These are phyloP conservation scores for Priceomyces haplophilus DNA, from an alignment of 805 yeast species.

Conservation along the genomic window DNA sequence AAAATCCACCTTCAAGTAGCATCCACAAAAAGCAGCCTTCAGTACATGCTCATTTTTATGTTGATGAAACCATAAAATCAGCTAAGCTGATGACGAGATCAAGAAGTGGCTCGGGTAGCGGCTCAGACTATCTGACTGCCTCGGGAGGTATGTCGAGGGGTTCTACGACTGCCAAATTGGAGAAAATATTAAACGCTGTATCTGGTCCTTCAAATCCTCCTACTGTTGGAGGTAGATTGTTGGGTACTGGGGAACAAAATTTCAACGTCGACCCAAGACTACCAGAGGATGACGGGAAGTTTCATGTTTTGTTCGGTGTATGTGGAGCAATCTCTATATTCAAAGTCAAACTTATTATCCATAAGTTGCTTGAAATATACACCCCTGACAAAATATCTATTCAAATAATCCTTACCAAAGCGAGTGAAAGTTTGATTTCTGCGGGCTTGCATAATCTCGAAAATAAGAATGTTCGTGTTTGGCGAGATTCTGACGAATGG, in stretches of 20 bases:
- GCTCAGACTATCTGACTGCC: conserved; percentile 19
- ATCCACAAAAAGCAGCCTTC: conserved; percentile 55
- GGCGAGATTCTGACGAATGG: conserved; percentile 64
- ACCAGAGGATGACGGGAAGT: conserved; percentile 52
- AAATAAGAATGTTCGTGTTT: conserved; percentile 43
- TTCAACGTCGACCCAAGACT: conserved; percentile 52
- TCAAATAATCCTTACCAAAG: conserved; percentile 52
- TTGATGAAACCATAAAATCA: conserved; percentile 62
- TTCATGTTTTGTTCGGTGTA: conserved; percentile 55
- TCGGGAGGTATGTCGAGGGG: neutral
- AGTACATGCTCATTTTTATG: conserved; percentile 77
- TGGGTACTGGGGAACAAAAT: conserved; percentile 2
- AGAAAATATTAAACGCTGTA: conserved; percentile 6
- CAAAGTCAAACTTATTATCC: conserved; percentile 51
- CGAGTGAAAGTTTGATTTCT: conserved; percentile 51
- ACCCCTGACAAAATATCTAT: conserved; percentile 48
- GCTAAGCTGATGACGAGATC: conserved; percentile 29
- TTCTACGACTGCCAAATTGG: conserved; percentile 8
- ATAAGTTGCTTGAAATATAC: conserved; percentile 51
- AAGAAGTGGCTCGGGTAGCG: conserved; percentile 37
- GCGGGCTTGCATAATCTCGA: conserved; percentile 41
- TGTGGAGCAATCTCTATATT: conserved; percentile 55
- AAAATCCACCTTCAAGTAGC: conserved; percentile 29
- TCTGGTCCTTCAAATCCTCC: conserved; percentile 5
- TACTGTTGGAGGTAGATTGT: conserved; percentile 5